Evolutionary conservation across 352 stramenopile species (phyloP).

Genomic region (Pythium utonaiense): DNA sequence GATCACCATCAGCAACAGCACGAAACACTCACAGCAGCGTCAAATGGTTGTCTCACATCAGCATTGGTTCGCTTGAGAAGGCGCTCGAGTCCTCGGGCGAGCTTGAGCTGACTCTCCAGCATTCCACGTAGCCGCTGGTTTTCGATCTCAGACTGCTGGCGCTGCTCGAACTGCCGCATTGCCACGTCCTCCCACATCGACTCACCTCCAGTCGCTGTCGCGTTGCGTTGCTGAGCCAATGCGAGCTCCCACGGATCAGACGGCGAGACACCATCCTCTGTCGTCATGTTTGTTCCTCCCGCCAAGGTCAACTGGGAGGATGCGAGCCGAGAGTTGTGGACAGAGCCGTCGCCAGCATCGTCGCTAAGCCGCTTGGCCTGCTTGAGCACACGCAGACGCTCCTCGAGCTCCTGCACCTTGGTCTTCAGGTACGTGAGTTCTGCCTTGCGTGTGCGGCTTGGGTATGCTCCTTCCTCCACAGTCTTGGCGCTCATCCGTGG

Average conservation of each 20-base stretch:
- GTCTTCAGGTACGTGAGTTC: conserved; percentile 22
- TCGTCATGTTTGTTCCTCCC: not conserved
- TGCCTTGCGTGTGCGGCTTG: conserved; percentile 17
- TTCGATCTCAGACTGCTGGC: conserved; percentile 41
- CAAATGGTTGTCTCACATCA: conserved; percentile 22
- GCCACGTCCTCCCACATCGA: conserved; percentile 23
- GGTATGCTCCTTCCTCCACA: conserved; percentile 11
- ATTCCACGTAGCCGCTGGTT: conserved; percentile 50
- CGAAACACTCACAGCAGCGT: too few relatives aligned
- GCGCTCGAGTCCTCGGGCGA: conserved; percentile 27
- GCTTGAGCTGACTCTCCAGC: conserved; percentile 61
- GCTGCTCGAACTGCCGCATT: conserved; percentile 21
- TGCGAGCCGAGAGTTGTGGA: not conserved
- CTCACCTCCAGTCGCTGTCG: not conserved
- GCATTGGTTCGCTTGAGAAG: conserved; percentile 23
- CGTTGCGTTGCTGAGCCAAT: not conserved
- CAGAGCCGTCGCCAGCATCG: not conserved
- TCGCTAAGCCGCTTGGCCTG: conserved; percentile 1
- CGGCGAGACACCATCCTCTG: not conserved
- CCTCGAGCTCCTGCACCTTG: conserved; percentile 18
- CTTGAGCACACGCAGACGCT: conserved; percentile 21
- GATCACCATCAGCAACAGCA: not conserved
- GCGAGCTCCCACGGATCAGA: conserved; percentile 12
- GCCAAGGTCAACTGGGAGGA: not conserved
- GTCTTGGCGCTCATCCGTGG: conserved; percentile 20